Percentiles rank a stretch among this genome's conserved stretches.
phyloP scores from a whole-genome alignment of 169 alveolate species.

The Plasmodium malariae region DNA sequence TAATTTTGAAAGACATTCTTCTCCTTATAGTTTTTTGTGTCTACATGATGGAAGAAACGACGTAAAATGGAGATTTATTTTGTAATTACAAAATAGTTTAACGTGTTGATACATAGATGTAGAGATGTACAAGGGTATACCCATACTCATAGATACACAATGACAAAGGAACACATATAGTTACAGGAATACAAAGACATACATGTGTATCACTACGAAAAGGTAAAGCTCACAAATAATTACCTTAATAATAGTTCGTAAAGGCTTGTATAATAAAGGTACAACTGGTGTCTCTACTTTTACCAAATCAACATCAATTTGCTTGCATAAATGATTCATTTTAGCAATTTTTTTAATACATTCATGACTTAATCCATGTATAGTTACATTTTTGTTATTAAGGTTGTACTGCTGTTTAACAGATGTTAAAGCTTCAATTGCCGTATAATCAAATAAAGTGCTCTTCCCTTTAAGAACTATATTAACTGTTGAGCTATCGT shows the following conservation, averaged over 20 bases:
- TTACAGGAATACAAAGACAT: too few species aligned
- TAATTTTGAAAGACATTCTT: slow-evolving; percentile 62
- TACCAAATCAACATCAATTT: slow-evolving; percentile 88
- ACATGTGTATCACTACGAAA: too few species aligned
- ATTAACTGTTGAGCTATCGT: slow-evolving; percentile 87
- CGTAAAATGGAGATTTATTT: background rate
- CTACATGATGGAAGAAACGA: slow-evolving; percentile 3
- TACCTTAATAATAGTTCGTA: slow-evolving; percentile 53
- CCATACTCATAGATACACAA: background rate
- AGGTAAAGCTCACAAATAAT: background rate
- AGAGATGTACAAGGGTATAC: background rate
- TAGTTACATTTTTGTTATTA: slow-evolving; percentile 25
- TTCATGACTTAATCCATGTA: slow-evolving; percentile 89
- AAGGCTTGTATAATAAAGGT: slow-evolving; percentile 81
- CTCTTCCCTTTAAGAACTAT: slow-evolving; percentile 84
- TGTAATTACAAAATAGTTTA: too few species aligned
- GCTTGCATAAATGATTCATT: slow-evolving; percentile 87
- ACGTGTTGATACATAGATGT: background rate
- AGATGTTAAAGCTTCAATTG: slow-evolving; percentile 87
- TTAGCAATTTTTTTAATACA: slow-evolving; percentile 90
- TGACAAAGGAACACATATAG: background rate
- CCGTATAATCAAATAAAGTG: slow-evolving; percentile 88
- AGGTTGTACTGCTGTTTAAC: slow-evolving; percentile 77
- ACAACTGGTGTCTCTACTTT: slow-evolving; percentile 87
- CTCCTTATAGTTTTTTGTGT: slow-evolving; percentile 63